phyloP scores from a whole-genome alignment of 805 yeast genomes.

The Blastobotrys muscicola region DNA sequence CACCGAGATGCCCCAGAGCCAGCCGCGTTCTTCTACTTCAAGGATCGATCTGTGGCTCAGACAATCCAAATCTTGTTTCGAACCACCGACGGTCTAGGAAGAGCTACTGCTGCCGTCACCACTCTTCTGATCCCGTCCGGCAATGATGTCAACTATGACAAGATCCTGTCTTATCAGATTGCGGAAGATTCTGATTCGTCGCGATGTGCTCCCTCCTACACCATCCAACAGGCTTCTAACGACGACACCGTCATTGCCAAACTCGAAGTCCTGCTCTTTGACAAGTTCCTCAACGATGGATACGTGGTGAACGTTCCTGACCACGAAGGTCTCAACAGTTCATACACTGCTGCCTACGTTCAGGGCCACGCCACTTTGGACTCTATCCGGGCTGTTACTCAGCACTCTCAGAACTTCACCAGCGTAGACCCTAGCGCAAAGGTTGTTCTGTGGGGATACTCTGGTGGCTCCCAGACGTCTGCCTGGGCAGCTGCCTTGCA shows the following conservation, averaged over 20 bases:
- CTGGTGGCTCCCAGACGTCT: not conserved
- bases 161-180: slow-evolving; percentile 20
- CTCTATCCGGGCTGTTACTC: slow-evolving; percentile 19
- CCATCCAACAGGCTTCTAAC: slow-evolving; percentile 11
- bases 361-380: slow-evolving; percentile 22
- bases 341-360: slow-evolving; percentile 20
- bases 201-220: slow-evolving; percentile 23
- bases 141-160: slow-evolving; percentile 4
- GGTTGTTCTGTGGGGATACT: slow-evolving; percentile 2
- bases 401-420: slow-evolving; percentile 6
- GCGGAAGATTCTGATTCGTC: slow-evolving; percentile 21
- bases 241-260: slow-evolving; percentile 7
- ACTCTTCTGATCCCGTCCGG: slow-evolving; percentile 19
- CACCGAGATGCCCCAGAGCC: not conserved
- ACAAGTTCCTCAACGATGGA: slow-evolving; percentile 12
- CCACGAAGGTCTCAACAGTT: slow-evolving; percentile 23
- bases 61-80: slow-evolving; percentile 16
- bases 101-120: slow-evolving; percentile 18
- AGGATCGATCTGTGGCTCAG: slow-evolving; percentile 1
- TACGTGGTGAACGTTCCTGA: slow-evolving; percentile 18
- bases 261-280: slow-evolving; percentile 8
- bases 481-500: slow-evolving; percentile 24
- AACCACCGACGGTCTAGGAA: slow-evolving; percentile 10
- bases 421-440: not conserved
- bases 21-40: not conserved